Evolutionary conservation across 176 grass and related monocot genomes (phyloP), one percentile per base, ranked within the genome.

Genomic region (Zea luxurians): DNA sequence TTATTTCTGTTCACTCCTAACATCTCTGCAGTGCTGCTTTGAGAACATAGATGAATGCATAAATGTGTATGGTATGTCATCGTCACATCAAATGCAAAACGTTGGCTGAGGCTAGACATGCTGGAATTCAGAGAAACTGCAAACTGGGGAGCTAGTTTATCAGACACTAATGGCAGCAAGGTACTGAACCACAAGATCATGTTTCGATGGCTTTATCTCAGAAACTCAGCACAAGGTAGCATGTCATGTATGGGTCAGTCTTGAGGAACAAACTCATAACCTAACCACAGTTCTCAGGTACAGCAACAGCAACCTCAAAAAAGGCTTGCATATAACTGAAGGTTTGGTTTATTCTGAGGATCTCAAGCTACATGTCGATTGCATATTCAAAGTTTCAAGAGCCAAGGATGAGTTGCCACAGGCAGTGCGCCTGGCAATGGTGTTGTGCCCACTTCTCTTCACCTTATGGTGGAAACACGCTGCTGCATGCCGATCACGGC

Each of bases 401-500:
- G 96, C 96, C 96, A 99, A 99, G 92, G 96, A 99, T 99, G 92
- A 95, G 80, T 99, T 96, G 96, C 96, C 96, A 78, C 83, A 58
- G 54, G 79, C 77, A 55, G 47, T n/a, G 48, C 37, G 70, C 87
- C 86, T 77, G 20, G 67, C 21, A 57, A 65, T 61, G 81, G 44
- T 27, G 35, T 35, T 63, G 60, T 27, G 21, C 37, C 63, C 85
- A 49, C 44, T 71, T 67, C 74, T 45, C 41, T 80, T 77, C 69
- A 88, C 72, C 59, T 79, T 8, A 55, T 55, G 15, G 53, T 55
- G 53, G 53, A 84, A 68, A 82, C 65, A 35, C 48, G 75, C 45
- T 83, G 78, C 71, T 87, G 78, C 44, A 78, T 58, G 54, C 54
- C 1, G 54, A 18, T 37, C 5, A 70, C 35, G 18, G 45, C 79